These are phyloP conservation scores for Russula sp. DNA, from an alignment of 768 basidiomycete species.

Conservation along the genomic window DNA sequence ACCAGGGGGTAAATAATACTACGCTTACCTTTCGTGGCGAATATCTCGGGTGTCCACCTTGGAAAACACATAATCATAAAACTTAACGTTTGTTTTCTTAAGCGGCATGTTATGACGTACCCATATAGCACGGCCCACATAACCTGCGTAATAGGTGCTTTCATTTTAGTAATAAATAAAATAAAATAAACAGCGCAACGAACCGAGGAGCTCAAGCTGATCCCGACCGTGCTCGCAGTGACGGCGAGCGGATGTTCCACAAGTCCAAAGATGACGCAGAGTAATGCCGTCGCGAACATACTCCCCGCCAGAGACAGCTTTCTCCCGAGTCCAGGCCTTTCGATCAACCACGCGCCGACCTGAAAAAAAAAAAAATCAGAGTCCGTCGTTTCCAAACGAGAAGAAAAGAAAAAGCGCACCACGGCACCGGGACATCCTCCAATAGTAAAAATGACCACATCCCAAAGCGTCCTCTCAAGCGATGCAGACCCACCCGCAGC, in stretches of 20 bases:
- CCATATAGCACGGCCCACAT: constrained; percentile 90
- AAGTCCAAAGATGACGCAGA: constrained; percentile 61
- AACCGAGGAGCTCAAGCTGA: constrained; percentile 70
- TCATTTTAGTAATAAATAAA: neutral
- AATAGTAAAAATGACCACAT: constrained; percentile 78
- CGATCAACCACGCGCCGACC: constrained; percentile 83
- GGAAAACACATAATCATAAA: too few relatives aligned
- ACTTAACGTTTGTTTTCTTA: too few relatives aligned
- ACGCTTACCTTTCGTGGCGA: constrained; percentile 59
- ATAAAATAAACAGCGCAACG: constrained; percentile 23
- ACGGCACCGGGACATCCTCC: constrained; percentile 82
- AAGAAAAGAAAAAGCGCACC: constrained; percentile 36
- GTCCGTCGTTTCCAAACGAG: neutral
- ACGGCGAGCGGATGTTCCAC: constrained; percentile 52
- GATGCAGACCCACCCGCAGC: too few relatives aligned
- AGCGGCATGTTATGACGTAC: constrained; percentile 23
- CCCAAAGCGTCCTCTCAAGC: constrained; percentile 63
- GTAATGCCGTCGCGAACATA: constrained; percentile 68
- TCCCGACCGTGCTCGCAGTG: constrained; percentile 63
- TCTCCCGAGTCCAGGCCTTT: constrained; percentile 53
- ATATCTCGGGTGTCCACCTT: constrained; percentile 81
- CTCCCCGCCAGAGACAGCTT: constrained; percentile 66
- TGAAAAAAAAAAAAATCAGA: constrained; percentile 25
- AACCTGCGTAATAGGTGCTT: constrained; percentile 30
- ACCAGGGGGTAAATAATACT: neutral